A percentile compares a stretch with the other conserved stretches of the same genome.
These are phyloP conservation scores for Kentomonas sorsogonicus DNA, from an alignment of 208 protist species.

Conservation along the genomic window DNA sequence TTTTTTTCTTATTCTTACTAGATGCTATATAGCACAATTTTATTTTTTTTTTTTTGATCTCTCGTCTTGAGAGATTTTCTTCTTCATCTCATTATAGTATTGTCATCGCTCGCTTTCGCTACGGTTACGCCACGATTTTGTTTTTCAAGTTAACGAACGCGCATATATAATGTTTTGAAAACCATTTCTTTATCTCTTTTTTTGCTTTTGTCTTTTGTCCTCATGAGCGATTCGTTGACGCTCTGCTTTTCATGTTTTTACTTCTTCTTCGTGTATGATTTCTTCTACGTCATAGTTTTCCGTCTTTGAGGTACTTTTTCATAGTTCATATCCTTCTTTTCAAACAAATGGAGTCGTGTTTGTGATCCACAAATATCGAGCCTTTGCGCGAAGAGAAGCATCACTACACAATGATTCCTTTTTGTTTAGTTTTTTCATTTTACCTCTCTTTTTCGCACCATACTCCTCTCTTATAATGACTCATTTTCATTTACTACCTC, in stretches of 20 bases:
- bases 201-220: not conserved
- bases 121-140: not conserved
- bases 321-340: not conserved
- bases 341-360: too few species aligned
- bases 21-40: not conserved
- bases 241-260: not conserved
- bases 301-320: not conserved
- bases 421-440: not conserved
- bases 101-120: not conserved
- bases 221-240: too few species aligned
- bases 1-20: conserved; percentile 10
- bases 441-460: not conserved
- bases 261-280: not conserved
- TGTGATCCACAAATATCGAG: too few species aligned
- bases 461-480: not conserved
- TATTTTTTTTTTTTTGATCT: conserved; percentile 17
- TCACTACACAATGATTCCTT: not conserved
- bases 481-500: not conserved
- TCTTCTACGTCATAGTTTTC: not conserved
- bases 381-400: not conserved
- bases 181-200: not conserved
- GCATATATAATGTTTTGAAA: not conserved
- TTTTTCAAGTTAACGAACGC: not conserved
- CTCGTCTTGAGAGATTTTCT: conserved; percentile 2
- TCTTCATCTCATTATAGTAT: not conserved